Evolutionary conservation across 805 yeast genomes (phyloP), one percentile per base, ranked within the genome.

Genomic region (Alloascoidea africana): DNA sequence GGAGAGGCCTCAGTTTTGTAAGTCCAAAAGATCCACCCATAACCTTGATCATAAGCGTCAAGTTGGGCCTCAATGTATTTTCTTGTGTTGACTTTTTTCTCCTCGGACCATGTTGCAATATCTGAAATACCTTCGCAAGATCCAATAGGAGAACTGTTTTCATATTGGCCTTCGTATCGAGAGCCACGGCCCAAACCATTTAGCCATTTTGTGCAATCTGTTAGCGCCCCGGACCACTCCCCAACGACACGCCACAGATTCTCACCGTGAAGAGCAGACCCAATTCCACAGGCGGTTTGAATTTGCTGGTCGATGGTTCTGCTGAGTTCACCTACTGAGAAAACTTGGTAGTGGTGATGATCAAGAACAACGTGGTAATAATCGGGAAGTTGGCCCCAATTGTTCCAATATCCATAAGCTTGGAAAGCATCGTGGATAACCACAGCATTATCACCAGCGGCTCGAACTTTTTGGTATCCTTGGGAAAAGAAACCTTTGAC

Each of bases 21-120:
- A 55, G 79, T 73, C 96, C 96, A 87, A 65, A 82, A 79, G 41
- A 84, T 70, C 96, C 96, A 87, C 19, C 97, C 97, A 27, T 65
- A 69, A 41, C 73, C 65, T 48, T 68, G 68, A 49, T 76, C 83
- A 51, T 66, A 77, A 1, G 95, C 84, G 53, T 87, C 95, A 51
- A 87, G 62, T 65, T 87, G 96, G 36, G 95, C 94, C 62, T 87
- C 96, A 37, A 86, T 65, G 53, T 66, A 85, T 48, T 62, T 66
- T 56, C 95, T 75, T 35, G 77, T 70, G 45, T 73, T 63, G 16
- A 48, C 50, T 53, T 67, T 72, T 50, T 70, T 68, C 32, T 69
- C 67, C 5, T 60, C 64, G 4, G 82, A 61, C 83, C 91, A 87
- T 36, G 68, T 48, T 37, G 49, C 37, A 37, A 65, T 48, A 50